Conservation (phyloP, 2,329 filamentous ascomycete genomes). For the Cordyceps tenuipes region DNA sequence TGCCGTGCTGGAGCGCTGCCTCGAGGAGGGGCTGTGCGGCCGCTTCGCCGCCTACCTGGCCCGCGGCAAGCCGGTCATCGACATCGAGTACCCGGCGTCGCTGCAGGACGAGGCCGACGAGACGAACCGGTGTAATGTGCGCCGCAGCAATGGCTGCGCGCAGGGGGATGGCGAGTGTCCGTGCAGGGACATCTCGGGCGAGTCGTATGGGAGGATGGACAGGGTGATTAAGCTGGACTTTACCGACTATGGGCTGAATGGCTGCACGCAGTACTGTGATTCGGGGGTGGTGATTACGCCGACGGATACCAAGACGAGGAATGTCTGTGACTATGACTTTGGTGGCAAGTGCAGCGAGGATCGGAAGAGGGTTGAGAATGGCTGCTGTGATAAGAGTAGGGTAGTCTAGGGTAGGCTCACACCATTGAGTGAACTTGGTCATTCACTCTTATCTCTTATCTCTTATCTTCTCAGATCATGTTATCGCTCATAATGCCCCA, state of each 20-base stretch:
- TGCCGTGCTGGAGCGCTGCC: conserved; percentile 29
- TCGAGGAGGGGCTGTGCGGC: conserved; percentile 22
- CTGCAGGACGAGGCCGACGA: background rate
- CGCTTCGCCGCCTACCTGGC: conserved; percentile 23
- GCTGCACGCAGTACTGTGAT: conserved; percentile 10
- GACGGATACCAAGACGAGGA: background rate
- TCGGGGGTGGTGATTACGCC: background rate
- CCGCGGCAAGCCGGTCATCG: conserved; percentile 24
- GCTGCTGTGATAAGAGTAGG: too few species aligned
- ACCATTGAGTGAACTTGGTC: too few species aligned
- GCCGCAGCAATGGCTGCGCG: background rate
- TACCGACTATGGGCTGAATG: conserved; percentile 7
- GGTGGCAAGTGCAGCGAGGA: background rate
- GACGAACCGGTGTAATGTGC: background rate
- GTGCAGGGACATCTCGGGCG: background rate
- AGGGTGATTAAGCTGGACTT: conserved; percentile 6
- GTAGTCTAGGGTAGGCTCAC: too few species aligned
- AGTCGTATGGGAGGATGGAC: background rate
- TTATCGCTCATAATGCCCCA: too few species aligned
- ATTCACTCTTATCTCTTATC: too few species aligned
- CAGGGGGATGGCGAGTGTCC: background rate
- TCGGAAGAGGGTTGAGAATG: background rate
- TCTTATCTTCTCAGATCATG: too few species aligned
- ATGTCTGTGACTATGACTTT: background rate
- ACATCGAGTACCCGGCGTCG: conserved; percentile 25